These are phyloP conservation scores for Aschersonia sp. DNA, from an alignment of 2,329 filamentous ascomycete genomes.

Conservation along the genomic window DNA sequence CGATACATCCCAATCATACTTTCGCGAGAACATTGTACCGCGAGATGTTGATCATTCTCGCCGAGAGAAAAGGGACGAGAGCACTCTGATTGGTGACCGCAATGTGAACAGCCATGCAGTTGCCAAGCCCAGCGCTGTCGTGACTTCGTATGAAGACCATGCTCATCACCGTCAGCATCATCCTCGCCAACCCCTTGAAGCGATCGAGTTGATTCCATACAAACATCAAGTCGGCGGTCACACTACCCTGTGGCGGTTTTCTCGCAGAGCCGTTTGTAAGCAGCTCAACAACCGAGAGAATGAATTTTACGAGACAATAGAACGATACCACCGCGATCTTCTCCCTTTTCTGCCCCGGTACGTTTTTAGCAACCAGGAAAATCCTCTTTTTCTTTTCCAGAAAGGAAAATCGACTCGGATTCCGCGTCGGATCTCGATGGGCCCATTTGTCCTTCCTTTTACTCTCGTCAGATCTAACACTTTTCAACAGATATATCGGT, in stretches of 20 bases:
- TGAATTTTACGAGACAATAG: slow-evolving; percentile 95
- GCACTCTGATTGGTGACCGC: slow-evolving; percentile 26
- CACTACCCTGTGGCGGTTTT: slow-evolving; percentile 92
- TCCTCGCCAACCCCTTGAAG: slow-evolving; percentile 55
- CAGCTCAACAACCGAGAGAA: slow-evolving; percentile 97
- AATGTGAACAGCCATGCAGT: slow-evolving; percentile 18
- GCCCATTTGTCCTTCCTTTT: neutral
- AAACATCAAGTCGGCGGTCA: slow-evolving; percentile 96
- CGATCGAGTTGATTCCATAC: slow-evolving; percentile 92
- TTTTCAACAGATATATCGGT: slow-evolving; percentile 65
- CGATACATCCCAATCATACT: slow-evolving; percentile 11
- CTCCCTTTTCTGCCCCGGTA: slow-evolving; percentile 82
- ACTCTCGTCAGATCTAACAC: neutral
- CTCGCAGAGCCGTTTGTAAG: slow-evolving; percentile 88
- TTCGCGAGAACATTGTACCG: slow-evolving; percentile 15
- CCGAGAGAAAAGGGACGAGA: slow-evolving; percentile 21
- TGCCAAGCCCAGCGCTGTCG: slow-evolving; percentile 20
- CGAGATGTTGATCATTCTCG: slow-evolving; percentile 15
- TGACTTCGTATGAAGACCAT: slow-evolving; percentile 30
- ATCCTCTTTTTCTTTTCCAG: neutral
- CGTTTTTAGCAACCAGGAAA: slow-evolving; percentile 8
- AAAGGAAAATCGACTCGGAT: neutral
- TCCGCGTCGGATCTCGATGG: neutral
- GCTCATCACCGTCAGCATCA: slow-evolving; percentile 36
- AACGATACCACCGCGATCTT: slow-evolving; percentile 78